Conservation (phyloP, 371 early-diverging fungal genomes). For the Mortierella sp. region DNA sequence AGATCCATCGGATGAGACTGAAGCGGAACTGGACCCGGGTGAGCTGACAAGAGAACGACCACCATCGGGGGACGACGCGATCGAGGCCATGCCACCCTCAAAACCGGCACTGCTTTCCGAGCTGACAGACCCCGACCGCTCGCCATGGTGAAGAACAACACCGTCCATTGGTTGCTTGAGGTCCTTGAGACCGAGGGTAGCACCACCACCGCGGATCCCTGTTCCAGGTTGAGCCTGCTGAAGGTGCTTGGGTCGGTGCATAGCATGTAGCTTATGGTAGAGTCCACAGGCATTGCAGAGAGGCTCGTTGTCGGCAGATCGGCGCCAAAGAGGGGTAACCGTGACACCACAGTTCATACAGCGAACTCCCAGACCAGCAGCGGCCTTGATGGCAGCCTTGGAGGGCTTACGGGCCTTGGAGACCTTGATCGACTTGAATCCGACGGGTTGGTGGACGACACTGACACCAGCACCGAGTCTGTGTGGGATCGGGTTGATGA, state of each 20-base stretch:
- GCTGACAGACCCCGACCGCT: background rate
- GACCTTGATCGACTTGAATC: slow-evolving; percentile 19
- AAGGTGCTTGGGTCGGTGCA: slow-evolving; percentile 71
- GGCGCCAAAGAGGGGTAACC: slow-evolving; percentile 96
- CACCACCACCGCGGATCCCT: slow-evolving; percentile 7
- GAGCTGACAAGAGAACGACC: background rate
- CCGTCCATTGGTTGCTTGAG: background rate
- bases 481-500: background rate
- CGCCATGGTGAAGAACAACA: background rate
- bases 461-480: background rate
- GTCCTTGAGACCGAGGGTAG: background rate
- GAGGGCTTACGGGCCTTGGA: slow-evolving; percentile 49
- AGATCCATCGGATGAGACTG: background rate
- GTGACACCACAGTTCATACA: slow-evolving; percentile 94
- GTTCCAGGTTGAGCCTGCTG: slow-evolving; percentile 23
- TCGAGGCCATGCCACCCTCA: background rate
- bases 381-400: slow-evolving; percentile 45
- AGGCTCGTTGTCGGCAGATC: slow-evolving; percentile 85
- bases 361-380: slow-evolving; percentile 54
- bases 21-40: background rate
- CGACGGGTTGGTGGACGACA: background rate
- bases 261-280: slow-evolving; percentile 90
- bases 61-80: background rate
- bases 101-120: background rate
- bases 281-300: slow-evolving; percentile 98